These are phyloP conservation scores for Oehlia diaphana DNA, from an alignment of 192 early-diverging fungal species.

Conservation along the genomic window DNA sequence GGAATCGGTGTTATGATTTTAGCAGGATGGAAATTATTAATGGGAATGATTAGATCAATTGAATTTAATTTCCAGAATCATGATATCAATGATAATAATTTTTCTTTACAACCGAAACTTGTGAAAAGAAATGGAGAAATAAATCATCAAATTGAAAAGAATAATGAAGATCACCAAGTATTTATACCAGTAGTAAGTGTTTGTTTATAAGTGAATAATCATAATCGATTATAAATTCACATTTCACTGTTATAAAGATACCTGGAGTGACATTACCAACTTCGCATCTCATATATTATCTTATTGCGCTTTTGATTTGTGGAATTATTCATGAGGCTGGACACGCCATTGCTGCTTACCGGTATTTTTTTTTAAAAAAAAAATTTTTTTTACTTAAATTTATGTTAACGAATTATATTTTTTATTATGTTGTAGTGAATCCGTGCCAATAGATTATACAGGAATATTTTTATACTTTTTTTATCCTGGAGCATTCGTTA, in stretches of 20 bases:
- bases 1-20: slow-evolving; percentile 49
- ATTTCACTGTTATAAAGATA: slow-evolving; percentile 47
- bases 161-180: slow-evolving; percentile 39
- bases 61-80: background rate
- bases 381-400: background rate
- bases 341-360: slow-evolving; percentile 70
- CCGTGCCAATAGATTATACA: slow-evolving; percentile 55
- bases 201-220: background rate
- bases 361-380: slow-evolving; percentile 39
- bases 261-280: slow-evolving; percentile 74
- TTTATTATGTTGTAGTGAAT: slow-evolving; percentile 46
- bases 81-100: background rate
- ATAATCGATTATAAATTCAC: background rate
- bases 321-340: slow-evolving; percentile 74
- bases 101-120: slow-evolving; percentile 19
- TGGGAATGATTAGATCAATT: background rate
- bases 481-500: slow-evolving; percentile 80
- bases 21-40: slow-evolving; percentile 45
- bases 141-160: slow-evolving; percentile 26
- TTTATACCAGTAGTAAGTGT: slow-evolving; percentile 64
- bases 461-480: slow-evolving; percentile 69
- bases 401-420: background rate
- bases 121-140: slow-evolving; percentile 9
- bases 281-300: slow-evolving; percentile 65
- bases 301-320: slow-evolving; percentile 60